phyloP scores from a whole-genome alignment of 163 green algal species.

The Coccomyxa subellipsoidea region DNA sequence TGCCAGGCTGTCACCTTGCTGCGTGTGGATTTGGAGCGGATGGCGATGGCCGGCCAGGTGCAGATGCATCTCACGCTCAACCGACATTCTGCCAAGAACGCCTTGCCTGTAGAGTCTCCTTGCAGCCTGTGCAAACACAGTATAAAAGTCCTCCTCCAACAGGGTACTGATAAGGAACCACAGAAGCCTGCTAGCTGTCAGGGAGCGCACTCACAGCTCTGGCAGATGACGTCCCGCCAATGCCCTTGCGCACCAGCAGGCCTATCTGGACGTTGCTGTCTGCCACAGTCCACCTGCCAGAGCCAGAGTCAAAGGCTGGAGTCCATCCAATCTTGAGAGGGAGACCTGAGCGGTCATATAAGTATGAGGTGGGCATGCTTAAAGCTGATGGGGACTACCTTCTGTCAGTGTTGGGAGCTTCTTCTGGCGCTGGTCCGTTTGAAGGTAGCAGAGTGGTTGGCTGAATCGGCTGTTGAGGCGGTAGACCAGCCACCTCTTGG shows the following conservation, averaged over 20 bases:
- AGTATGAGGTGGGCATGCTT: not conserved
- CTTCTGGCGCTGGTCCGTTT: not conserved
- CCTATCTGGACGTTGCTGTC: slow-evolving; percentile 41
- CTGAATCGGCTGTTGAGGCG: too few species aligned
- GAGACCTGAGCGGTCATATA: not conserved
- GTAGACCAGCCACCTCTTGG: not conserved
- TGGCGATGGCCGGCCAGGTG: not conserved
- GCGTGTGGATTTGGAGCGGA: not conserved
- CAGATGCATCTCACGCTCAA: not conserved
- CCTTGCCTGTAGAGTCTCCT: not conserved
- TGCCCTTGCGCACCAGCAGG: slow-evolving; percentile 44
- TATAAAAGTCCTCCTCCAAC: too few species aligned
- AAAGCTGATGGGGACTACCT: too few species aligned
- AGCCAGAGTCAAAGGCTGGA: not conserved
- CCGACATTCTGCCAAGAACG: not conserved
- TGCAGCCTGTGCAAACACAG: not conserved
- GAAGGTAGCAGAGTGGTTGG: not conserved
- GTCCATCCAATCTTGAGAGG: too few species aligned
- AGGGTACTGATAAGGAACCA: not conserved
- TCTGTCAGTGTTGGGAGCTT: too few species aligned
- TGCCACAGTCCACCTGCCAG: not conserved
- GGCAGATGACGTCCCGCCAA: slow-evolving; percentile 53
- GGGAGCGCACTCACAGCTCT: slow-evolving; percentile 16
- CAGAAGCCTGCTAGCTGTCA: slow-evolving; percentile 16
- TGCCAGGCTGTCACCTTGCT: not conserved